Percentiles rank a stretch among this genome's conserved stretches.
phyloP scores from a whole-genome alignment of 2,329 filamentous ascomycete species.

The Chaetoscypha palmicola region DNA sequence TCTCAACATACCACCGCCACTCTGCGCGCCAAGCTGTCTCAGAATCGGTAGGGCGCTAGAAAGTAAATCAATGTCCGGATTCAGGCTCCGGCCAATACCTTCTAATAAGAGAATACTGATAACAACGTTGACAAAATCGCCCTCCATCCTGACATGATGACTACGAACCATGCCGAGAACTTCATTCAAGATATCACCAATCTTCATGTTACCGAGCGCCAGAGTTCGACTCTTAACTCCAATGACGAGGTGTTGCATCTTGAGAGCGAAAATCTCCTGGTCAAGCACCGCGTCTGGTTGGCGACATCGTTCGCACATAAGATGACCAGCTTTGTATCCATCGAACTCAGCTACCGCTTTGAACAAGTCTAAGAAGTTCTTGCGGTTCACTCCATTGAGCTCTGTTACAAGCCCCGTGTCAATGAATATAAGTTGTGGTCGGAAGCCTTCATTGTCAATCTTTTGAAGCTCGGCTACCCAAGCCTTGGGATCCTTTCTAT shows the following conservation, averaged over 20 bases:
- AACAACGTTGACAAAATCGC: slow-evolving; percentile 97
- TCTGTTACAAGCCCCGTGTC: slow-evolving; percentile 94
- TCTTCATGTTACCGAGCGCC: slow-evolving; percentile 88
- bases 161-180: slow-evolving; percentile 85
- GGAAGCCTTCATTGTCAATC: slow-evolving; percentile 80
- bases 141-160: slow-evolving; percentile 91
- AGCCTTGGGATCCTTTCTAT: slow-evolving; percentile 51
- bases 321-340: slow-evolving; percentile 85
- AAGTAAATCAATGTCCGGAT: slow-evolving; percentile 83
- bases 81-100: slow-evolving; percentile 81
- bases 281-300: slow-evolving; percentile 88
- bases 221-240: slow-evolving; percentile 86
- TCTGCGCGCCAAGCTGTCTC: slow-evolving; percentile 75
- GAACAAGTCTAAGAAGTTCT: slow-evolving; percentile 93
- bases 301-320: slow-evolving; percentile 94
- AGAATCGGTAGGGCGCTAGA: slow-evolving; percentile 82
- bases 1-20: slow-evolving; percentile 62
- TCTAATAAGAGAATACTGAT: slow-evolving; percentile 90
- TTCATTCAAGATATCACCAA: slow-evolving; percentile 87
- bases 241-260: slow-evolving; percentile 94
- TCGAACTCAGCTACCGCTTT: slow-evolving; percentile 94
- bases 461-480: slow-evolving; percentile 70
- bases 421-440: slow-evolving; percentile 94
- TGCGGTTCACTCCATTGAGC: slow-evolving; percentile 76
- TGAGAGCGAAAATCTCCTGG: slow-evolving; percentile 82